Evolutionary conservation across 2,329 filamentous ascomycete species (phyloP), one percentile per base, ranked within the genome.

Genomic region (Hymenoscyphus fraxineus): DNA sequence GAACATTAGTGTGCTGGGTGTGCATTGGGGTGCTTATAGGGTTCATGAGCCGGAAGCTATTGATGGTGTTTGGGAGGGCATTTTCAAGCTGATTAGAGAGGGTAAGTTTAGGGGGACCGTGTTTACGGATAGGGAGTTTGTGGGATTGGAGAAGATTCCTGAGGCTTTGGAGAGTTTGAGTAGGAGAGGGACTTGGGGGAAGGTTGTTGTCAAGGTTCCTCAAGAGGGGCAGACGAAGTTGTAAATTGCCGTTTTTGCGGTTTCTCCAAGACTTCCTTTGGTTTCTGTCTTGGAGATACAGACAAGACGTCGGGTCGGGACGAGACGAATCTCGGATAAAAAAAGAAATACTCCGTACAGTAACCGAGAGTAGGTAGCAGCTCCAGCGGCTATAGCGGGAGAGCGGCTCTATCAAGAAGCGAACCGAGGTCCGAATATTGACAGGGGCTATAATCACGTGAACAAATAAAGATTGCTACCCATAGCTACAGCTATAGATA

Each of bases 11-110:
- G 81, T 98, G 13, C 90, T 97, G 1, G 94, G 94, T 1, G 80
- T 97, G 73, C 91, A 96, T 79, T 98, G 94, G 94, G 94, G 94
- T 13, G 87, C 88, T 64, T 97, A 97, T 78, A 80, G 88, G 0
- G 82, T 82, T 56, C 85, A 90, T 69, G 90, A 97, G 80, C 85
- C 82, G 27, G 85, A 89, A 73, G 88, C 83, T 57, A 85, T 95
- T 5, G 81, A 83, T 7, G 77, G 79, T 27, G 93, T 97, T 0
- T 98, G 94, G 94, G 79, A 88, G 59, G 93, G 90, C 0, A 86
- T 98, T 68, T 91, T 91, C 74, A 82, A 87, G 70, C 78, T 98
- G 64, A 90, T 98, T 67, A 83, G 84, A 59, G 79, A 88, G 70
- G 91, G 91, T 13, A 93, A 93, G 78, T 90, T 97, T 73, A 86